Base-by-base conservation (phyloP, 2,329 filamentous ascomycete species). In the Tympanopsis confertula region DNA sequence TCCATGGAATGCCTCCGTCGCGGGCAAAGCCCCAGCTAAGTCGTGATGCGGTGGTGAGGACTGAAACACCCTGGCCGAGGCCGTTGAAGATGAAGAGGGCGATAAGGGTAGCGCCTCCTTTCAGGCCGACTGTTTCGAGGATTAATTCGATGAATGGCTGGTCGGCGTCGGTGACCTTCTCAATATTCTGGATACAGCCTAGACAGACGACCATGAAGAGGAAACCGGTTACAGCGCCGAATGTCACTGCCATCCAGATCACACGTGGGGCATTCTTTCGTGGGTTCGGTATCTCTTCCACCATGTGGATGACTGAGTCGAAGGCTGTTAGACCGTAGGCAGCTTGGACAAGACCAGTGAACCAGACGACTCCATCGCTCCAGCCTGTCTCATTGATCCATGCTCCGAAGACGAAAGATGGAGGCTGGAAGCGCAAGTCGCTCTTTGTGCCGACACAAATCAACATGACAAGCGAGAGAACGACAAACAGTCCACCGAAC, bases 221-320 rank as follows among this genome's bases (percentile, higher is more conserved):
- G 39, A 68, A 62, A 3, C 68, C 68, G 0, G 64, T 65, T 18
- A 63, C 35, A n/a, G 66, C 65, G 22, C 67, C 62, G n/a, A 60
- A 58, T 0, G 63, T 42, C 1, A 74, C 65, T 0, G 69, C 65
- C 14, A 73, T 58, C 56, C 63, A 72, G 43, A 74, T 71, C 3
- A 68, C 62, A 13, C 56, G 57, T 0, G 71, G 71, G 0, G 63
- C 65, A 39, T 70, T 71, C 24, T 54, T 63, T 20, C 68, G 54
- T 1, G 71, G 69, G 3, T 58, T 53, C 1, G 70, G 69, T 2
- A 74, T 69, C 45, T 74, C 70, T 44, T 75, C 71, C 2, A 71
- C 65, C 58, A 75, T 65, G 47, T 76, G 71, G 26, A 74, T 71
- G 22, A 71, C 70, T 0, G 70, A 67, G 45, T 76, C 71, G 43